Conservation (phyloP, 2,329 filamentous ascomycete species). For the Cladorrhinum sp. region DNA sequence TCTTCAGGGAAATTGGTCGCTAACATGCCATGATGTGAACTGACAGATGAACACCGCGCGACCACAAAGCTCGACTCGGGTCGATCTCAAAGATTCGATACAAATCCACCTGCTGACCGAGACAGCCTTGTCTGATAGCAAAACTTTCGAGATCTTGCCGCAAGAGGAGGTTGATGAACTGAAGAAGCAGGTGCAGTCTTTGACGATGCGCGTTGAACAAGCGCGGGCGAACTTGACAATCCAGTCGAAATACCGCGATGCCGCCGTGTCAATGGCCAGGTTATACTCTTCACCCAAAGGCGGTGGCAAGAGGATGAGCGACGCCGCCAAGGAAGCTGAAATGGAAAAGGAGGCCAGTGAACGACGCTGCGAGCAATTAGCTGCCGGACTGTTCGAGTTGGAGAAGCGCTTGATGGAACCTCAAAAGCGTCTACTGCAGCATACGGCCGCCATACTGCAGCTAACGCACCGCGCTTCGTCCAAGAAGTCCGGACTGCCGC, state of each 20-base stretch:
- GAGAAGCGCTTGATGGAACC: constrained; percentile 74
- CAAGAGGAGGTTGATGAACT: constrained; percentile 88
- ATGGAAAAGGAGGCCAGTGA: constrained; percentile 71
- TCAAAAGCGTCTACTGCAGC: constrained; percentile 74
- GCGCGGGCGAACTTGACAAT: constrained; percentile 79
- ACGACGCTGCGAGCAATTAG: constrained; percentile 80
- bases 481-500: constrained; percentile 50
- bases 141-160: constrained; percentile 77
- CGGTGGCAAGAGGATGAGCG: constrained; percentile 47
- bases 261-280: constrained; percentile 79
- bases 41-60: constrained; percentile 49
- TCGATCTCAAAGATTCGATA: constrained; percentile 68
- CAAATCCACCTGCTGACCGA: constrained; percentile 90
- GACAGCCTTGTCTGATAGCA: constrained; percentile 87
- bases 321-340: constrained; percentile 60
- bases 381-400: constrained; percentile 73
- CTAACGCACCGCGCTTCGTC: constrained; percentile 77
- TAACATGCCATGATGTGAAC: neutral
- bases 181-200: constrained; percentile 77
- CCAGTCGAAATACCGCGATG: constrained; percentile 92
- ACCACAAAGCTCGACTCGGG: constrained; percentile 53
- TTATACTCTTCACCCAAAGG: constrained; percentile 59
- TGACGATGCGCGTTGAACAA: constrained; percentile 76
- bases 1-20: neutral
- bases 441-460: constrained; percentile 89